Base-by-base conservation (phyloP, 2,329 filamentous ascomycete species). In the Tricladium varicosporioides region DNA sequence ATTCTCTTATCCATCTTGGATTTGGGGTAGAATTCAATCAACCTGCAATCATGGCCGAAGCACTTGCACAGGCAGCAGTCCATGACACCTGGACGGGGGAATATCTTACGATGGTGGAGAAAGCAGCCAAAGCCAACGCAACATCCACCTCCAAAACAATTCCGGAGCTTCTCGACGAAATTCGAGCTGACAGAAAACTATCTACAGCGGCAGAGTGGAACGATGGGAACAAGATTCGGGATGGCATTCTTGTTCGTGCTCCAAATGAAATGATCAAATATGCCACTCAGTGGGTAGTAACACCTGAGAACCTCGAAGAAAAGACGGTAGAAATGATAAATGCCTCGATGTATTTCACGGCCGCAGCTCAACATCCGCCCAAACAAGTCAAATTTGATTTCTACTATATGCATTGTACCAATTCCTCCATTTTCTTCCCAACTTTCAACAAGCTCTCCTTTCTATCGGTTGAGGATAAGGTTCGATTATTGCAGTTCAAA, bases 1-100 rank as follows among this genome's bases (percentile, higher is more conserved):
- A 96, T 67, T 91, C 91, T 1, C 74, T 94, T 14, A 92, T 96
- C 60, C 91, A 96, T 69, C 80, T 96, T 16, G 89, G 91, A 49
- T 96, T 91, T 68, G 92, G 89, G 4, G 70, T 96, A 36, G 91
- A 96, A 69, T 96, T 91, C 75, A 71, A 80, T 9, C 91, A 96
- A 68, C 90, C 90, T 1, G 88, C 88, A 40, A 85, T 96, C 58
- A 79, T 96, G 27, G 90, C 91, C 5, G 84, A 93, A 73, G 91
- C 78, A 1, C 81, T 96, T 15, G 90, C 92, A 0, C 87, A 95
- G 74, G 79, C 88, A 1, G 84, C 87, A 7, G 82, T 91, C 1
- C 90, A 95, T 67, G 74, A 78, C 5, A 73, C 79, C 45, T 80
- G 80, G 71, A 76, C 88, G 1, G 75, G 73, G 1, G 62, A 71